Evolutionary conservation across 768 basidiomycete genomes (phyloP).

Genomic region (Megacollybia marginata): DNA sequence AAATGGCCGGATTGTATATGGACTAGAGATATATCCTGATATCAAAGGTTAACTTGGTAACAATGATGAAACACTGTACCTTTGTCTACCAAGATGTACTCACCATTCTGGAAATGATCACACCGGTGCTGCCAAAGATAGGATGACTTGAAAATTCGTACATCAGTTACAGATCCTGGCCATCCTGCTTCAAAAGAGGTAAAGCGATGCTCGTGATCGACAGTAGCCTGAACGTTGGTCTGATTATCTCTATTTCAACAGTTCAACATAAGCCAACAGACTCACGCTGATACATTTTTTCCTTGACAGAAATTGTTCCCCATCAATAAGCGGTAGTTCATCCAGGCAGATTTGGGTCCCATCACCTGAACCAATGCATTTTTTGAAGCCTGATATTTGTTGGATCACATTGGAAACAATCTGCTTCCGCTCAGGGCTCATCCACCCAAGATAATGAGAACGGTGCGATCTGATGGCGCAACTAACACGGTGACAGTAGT

Average conservation of each 20-base stretch:
- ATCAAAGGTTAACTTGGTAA: neutral
- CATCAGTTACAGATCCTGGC: constrained; percentile 15
- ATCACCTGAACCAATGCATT: constrained; percentile 10
- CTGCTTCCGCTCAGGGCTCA: neutral
- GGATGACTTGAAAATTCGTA: constrained; percentile 12
- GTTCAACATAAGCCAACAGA: neutral
- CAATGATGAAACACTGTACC: constrained; percentile 4
- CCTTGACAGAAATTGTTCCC: constrained; percentile 1
- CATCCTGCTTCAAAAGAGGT: constrained; percentile 17
- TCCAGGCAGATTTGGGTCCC: constrained; percentile 3
- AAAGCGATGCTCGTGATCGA: constrained; percentile 11
- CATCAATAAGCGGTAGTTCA: constrained; percentile 4
- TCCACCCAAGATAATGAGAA: neutral
- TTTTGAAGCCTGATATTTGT: constrained; percentile 5
- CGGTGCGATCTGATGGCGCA: constrained; percentile 1
- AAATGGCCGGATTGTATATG: constrained; percentile 17
- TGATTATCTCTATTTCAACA: no score
- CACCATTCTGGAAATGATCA: constrained; percentile 9
- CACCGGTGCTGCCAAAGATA: constrained; percentile 13
- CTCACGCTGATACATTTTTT: constrained; percentile 5
- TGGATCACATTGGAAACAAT: constrained; percentile 1
- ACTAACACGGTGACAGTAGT: constrained; percentile 14
- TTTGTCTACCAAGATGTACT: constrained; percentile 17
- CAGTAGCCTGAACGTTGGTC: constrained; percentile 12
- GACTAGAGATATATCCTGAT: constrained; percentile 16